phyloP scores from a whole-genome alignment of 345 rosid species.

The Eucalyptus erythrocorys region DNA sequence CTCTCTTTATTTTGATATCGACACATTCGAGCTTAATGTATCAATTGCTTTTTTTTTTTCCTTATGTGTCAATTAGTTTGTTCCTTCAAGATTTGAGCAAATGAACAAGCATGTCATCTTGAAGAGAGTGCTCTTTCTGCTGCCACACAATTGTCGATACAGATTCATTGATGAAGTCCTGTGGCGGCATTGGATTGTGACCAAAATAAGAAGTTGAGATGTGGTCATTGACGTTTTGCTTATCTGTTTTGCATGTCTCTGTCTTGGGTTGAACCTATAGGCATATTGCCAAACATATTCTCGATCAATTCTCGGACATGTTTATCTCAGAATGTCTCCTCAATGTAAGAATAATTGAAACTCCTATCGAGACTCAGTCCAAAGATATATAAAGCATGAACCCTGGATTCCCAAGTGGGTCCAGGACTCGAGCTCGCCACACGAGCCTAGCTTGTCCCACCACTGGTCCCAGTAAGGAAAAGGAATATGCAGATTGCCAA shows the following conservation, averaged over 20 bases:
- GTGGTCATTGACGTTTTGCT: neutral
- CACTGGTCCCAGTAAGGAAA: neutral
- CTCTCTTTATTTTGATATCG: neutral
- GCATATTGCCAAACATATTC: neutral
- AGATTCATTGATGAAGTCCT: neutral
- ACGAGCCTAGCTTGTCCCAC: neutral
- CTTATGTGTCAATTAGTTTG: neutral
- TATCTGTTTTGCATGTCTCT: neutral
- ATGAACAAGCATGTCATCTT: neutral
- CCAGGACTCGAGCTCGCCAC: slow-evolving; percentile 12
- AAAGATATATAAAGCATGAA: neutral
- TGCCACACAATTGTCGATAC: neutral
- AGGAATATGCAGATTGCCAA: slow-evolving; percentile 26
- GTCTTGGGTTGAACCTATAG: neutral
- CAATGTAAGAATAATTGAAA: neutral
- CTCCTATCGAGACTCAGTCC: neutral
- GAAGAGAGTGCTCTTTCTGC: neutral
- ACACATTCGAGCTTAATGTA: neutral
- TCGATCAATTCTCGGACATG: neutral
- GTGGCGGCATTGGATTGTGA: neutral
- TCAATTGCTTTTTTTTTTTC: neutral
- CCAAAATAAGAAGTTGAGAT: neutral
- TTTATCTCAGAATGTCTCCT: neutral
- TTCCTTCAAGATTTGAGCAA: neutral
- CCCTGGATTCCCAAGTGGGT: slow-evolving; percentile 20